Evolutionary conservation across 768 basidiomycete species (phyloP).

Genomic region (Lanmaoa pseudosensibilis): DNA sequence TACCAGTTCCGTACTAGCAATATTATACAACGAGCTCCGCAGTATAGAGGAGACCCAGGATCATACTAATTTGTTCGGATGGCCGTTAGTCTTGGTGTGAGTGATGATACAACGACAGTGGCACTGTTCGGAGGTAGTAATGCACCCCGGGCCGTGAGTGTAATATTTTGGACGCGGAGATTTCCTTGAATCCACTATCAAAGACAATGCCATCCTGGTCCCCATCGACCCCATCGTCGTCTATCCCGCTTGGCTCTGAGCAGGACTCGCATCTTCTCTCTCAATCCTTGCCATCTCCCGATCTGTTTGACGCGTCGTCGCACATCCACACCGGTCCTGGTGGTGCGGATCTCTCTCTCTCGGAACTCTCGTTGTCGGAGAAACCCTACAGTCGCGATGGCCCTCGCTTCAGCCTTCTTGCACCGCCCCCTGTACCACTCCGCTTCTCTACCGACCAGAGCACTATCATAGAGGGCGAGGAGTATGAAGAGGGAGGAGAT

Average conservation of each 20-base stretch:
- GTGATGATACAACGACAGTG: too few species aligned
- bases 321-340: slow-evolving; percentile 41
- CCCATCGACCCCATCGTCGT: slow-evolving; percentile 32
- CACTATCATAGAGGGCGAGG: slow-evolving; percentile 25
- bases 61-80: not conserved
- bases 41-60: not conserved
- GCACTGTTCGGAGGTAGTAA: too few species aligned
- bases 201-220: slow-evolving; percentile 32
- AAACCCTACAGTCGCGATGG: slow-evolving; percentile 27
- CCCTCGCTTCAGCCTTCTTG: slow-evolving; percentile 36
- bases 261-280: slow-evolving; percentile 46
- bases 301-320: slow-evolving; percentile 31
- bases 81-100: too few species aligned
- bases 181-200: not conserved
- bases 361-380: slow-evolving; percentile 52
- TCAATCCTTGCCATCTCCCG: slow-evolving; percentile 42
- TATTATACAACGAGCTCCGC: not conserved
- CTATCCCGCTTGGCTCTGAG: slow-evolving; percentile 20
- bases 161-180: not conserved
- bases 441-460: slow-evolving; percentile 27
- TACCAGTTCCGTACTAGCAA: not conserved
- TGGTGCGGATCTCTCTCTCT: slow-evolving; percentile 54
- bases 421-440: slow-evolving; percentile 23
- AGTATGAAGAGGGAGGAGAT: slow-evolving; percentile 17
- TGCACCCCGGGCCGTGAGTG: not conserved